Percentiles rank a stretch among this genome's conserved stretches.
phyloP scores from a whole-genome alignment of 768 basidiomycete species.

The Kwoniella mangroviensis region DNA sequence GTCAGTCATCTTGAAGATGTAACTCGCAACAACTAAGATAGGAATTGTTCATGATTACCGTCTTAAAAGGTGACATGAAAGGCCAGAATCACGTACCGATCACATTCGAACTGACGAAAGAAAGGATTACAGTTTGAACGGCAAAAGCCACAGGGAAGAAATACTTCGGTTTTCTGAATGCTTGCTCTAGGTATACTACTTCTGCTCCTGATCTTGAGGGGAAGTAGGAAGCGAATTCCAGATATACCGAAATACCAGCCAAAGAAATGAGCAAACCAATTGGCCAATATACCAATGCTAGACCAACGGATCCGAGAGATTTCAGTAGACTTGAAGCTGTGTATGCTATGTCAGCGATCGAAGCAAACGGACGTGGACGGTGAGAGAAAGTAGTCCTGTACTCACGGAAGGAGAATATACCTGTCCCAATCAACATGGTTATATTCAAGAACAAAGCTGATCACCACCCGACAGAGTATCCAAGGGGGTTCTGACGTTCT shows the following conservation, averaged over 20 bases:
- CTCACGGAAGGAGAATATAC: constrained; percentile 40
- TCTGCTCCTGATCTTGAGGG: constrained; percentile 39
- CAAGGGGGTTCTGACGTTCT: constrained; percentile 30
- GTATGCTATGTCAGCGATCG: too few species aligned
- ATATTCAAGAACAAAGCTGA: constrained; percentile 33
- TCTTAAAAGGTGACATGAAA: not conserved
- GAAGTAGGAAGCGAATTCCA: constrained; percentile 42
- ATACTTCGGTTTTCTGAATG: constrained; percentile 29
- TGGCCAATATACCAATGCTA: constrained; percentile 36
- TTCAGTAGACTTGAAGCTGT: constrained; percentile 24
- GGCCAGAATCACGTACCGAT: constrained; percentile 18
- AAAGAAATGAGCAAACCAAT: constrained; percentile 34
- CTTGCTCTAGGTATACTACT: constrained; percentile 44
- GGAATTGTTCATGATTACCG: not conserved
- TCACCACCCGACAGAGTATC: constrained; percentile 33
- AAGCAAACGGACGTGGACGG: too few species aligned
- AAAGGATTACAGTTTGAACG: constrained; percentile 32
- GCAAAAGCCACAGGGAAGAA: constrained; percentile 45
- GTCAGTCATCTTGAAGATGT: constrained; percentile 35
- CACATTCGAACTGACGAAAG: constrained; percentile 34
- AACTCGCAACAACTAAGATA: constrained; percentile 24
- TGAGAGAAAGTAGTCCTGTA: not conserved
- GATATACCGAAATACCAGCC: constrained; percentile 34
- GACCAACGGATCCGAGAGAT: constrained; percentile 32
- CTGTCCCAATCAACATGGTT: constrained; percentile 42